Evolutionary conservation across 1,284 basidiomycete species (phyloP).

Genomic region (Peniophora sp.): DNA sequence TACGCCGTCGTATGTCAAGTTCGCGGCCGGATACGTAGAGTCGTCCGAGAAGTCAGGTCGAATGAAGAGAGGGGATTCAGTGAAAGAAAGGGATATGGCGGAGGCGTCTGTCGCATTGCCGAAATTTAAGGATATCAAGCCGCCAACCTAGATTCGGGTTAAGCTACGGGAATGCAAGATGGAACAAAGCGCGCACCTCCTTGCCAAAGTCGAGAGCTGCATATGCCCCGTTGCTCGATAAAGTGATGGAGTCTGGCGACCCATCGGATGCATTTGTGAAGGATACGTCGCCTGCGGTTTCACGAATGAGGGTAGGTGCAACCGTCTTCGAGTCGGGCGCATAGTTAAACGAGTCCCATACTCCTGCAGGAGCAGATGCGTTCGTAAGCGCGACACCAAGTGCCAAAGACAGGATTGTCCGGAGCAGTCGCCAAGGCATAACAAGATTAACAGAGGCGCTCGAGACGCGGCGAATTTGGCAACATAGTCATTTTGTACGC

Average conservation of each 20-base stretch:
- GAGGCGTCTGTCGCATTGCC: slow-evolving; percentile 21
- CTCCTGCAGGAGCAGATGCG: slow-evolving; percentile 28
- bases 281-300: slow-evolving; percentile 23
- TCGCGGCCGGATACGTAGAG: slow-evolving; percentile 25
- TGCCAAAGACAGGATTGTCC: not conserved
- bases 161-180: not conserved
- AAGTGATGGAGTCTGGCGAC: slow-evolving; percentile 18
- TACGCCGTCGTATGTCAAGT: slow-evolving; percentile 39
- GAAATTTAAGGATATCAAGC: slow-evolving; percentile 32
- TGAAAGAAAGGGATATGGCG: slow-evolving; percentile 36
- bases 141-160: slow-evolving; percentile 31
- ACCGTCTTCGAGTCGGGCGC: slow-evolving; percentile 33
- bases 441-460: too few species aligned
- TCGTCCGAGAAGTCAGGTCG: slow-evolving; percentile 35
- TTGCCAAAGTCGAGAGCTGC: slow-evolving; percentile 38
- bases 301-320: slow-evolving; percentile 25
- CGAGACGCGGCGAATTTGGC: too few species aligned
- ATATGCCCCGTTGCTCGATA: slow-evolving; percentile 30
- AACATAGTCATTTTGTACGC: too few species aligned
- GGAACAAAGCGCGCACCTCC: slow-evolving; percentile 24
- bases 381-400: not conserved
- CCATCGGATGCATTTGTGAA: slow-evolving; percentile 24
- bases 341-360: slow-evolving; percentile 41
- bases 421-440: too few species aligned
- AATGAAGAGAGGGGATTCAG: slow-evolving; percentile 40